Base-by-base conservation (phyloP, 805 yeast species). In the Metahyphopichia silvanorum region DNA sequence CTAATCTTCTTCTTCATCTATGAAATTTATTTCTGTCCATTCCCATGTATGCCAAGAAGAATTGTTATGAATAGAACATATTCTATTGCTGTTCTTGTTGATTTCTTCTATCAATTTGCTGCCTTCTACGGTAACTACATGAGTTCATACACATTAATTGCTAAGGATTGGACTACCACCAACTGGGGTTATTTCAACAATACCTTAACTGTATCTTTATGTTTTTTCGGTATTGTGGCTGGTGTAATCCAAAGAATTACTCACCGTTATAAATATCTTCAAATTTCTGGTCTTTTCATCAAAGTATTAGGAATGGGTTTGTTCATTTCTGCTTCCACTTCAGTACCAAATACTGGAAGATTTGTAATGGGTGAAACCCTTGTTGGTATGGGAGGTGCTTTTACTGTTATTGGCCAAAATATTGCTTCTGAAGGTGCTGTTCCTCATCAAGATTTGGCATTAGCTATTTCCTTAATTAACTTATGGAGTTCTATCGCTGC, bases 361-460 rank as follows among this genome's bases (percentile, higher is more conserved):
- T 42, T 63, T n/a, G 57, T 59, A 11, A 47, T 54, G 50, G 41
- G 51, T 29, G 65, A 59, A 39, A 47, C 65, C 22, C 44, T 65
- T 32, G 47, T 57, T 24, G 63, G 69, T 39, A 51, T 64, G 26
- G 72, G 66, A 21, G 72, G 67, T 41, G 64, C 69, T 23, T 55
- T 55, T 31, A 46, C 58, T 13, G 61, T 52, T 28, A 47, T 63
- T 35, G 65, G 63, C 26, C 47, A 66, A 5, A 52, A 50, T 31
- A 55, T 63, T 14, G 60, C 69, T 5, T 53, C 61, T 1, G 66
- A 62, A 42, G 69, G 68, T 3, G 57, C 69, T 13, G 70, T 67
- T 19, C 66, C 66, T 27, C 63, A 58, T 39, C 64, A 63, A 31
- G 69, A 63, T 46, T 51, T 63, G 34, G 64, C 72, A n/a, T 43